phyloP scores from a whole-genome alignment of 345 rosid genomes.

The Salix udensis region DNA sequence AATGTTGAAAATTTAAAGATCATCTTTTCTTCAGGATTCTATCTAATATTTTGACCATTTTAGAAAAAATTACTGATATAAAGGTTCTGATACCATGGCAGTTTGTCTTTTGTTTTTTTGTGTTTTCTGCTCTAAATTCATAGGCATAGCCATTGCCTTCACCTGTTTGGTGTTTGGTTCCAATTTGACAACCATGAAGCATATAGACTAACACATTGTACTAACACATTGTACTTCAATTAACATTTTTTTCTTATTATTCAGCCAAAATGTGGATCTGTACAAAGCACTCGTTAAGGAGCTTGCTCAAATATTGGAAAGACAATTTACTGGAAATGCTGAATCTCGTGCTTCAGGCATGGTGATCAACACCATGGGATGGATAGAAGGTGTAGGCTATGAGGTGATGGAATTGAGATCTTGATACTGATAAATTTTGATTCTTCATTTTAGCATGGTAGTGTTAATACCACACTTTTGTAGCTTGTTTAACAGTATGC shows the following conservation, averaged over 20 bases:
- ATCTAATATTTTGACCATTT: no score
- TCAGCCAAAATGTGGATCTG: conserved; percentile 70
- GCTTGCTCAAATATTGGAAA: conserved; percentile 78
- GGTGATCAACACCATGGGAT: conserved; percentile 96
- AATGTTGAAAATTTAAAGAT: no score
- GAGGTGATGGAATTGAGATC: conserved; percentile 42
- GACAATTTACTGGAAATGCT: conserved; percentile 59
- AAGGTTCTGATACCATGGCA: no score
- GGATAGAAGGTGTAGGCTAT: conserved; percentile 90
- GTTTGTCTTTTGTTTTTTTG: no score
- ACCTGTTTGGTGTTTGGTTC: no score
- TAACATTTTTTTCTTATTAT: conserved; percentile 2
- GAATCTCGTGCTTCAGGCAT: conserved; percentile 83
- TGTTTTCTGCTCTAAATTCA: no score
- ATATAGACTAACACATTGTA: no score
- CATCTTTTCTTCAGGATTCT: no score
- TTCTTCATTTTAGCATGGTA: not conserved
- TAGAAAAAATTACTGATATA: no score
- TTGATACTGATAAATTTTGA: not conserved
- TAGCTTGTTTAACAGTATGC: not conserved
- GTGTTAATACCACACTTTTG: conserved; percentile 1
- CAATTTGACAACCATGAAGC: no score
- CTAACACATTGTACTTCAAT: no score
- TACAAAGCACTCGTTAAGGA: conserved; percentile 76
- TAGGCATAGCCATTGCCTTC: no score